Base-by-base conservation (phyloP, 768 basidiomycete genomes). In the Lenzites betulinus region DNA sequence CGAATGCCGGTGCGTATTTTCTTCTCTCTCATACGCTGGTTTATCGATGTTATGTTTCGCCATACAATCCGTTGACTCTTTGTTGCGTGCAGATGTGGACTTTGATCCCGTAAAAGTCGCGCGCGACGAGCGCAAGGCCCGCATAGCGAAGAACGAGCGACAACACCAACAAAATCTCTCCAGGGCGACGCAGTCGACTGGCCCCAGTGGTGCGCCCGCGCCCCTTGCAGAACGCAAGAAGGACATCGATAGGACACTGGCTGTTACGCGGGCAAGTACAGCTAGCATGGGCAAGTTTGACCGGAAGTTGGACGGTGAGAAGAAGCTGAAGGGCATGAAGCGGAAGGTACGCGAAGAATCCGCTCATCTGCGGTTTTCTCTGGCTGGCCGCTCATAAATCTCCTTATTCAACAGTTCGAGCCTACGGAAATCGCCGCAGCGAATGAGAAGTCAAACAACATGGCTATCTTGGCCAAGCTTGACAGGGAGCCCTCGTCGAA, bases 251-350 rank as follows among this genome's bases (percentile, higher is more conserved):
- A 80, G 81, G 58, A 88, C 89, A 1, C 77, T 97, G 25, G 85
- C 91, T 8, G 81, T 87, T 12, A 87, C 90, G 1, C 85, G 91
- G 60, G 77, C 79, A 28, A 94, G 94, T 62, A 99, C 97, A 0
- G 97, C 95, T 0, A 95, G 93, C 67, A 88, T 99, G 88, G 97
- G 97, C 64, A 88, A 84, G 67, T 99, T 97, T 67, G 96, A 98
- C 73, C 88, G 85, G 64, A 86, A 81, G 69, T 81, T 98, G 22
- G 90, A 95, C 52, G 95, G 95, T 13, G 97, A 99, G 75, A 90
- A 92, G 73, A 95, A 93, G 74, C 71, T 87, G 44, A 84, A 85
- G 36, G 94, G 95, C 7, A 76, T 95, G 48, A 98, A 98, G 78
- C 86, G 97, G 68, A 98, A 98, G 88, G 93, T 93, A 64, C 43